Evolutionary conservation across 257 asterid genomes (phyloP), one percentile per base, ranked within the genome.

Genomic region (Thymus quinquecostatus): DNA sequence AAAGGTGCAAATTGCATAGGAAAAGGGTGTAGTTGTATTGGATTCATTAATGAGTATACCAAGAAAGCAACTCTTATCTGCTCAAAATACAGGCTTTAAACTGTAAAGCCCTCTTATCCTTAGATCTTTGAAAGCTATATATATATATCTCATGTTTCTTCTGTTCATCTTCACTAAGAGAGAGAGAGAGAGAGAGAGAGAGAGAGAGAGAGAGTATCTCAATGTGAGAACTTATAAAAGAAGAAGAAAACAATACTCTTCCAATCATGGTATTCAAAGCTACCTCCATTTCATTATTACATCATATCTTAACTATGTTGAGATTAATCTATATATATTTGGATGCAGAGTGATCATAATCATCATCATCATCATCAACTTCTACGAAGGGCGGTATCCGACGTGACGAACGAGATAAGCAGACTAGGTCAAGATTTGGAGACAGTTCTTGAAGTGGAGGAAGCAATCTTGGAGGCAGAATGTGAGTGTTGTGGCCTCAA

Each of bases 401-500:
- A 85, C 8, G 72, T 80, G 5, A 70, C 87, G 11, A 71, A 60
- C 2, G 81, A 82, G 44, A 57, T 66, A 1, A 69, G 54, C 41
- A 76, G 76, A 57, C 10, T 76, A 2, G 76, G 80, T 51, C 28
- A 56, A 53, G 78, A 81, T 27, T 71, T 80, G 50, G 78, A 74
- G 48, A 45, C 54, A 49, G 65, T 74, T 8, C 54, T 27, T 10
- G 76, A 80, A 32, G 45, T 66, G 40, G 77, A 72, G 0, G 83
- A 79, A 6, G 62, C 55, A 27, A 65, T 38, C 21, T 8, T 73
- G 8, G 65, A 76, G 64, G 88, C 63, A 3, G 85, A 82, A 57
- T 87, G 92, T 2, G 85, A 83, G 3, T 87, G 92, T 34, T 87
- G 92, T 58, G 88, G 90, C 27, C 82, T 82, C 54, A 77, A 63